Conservation (phyloP, 2,329 filamentous ascomycete genomes). For the Xylariaceae sp. region DNA sequence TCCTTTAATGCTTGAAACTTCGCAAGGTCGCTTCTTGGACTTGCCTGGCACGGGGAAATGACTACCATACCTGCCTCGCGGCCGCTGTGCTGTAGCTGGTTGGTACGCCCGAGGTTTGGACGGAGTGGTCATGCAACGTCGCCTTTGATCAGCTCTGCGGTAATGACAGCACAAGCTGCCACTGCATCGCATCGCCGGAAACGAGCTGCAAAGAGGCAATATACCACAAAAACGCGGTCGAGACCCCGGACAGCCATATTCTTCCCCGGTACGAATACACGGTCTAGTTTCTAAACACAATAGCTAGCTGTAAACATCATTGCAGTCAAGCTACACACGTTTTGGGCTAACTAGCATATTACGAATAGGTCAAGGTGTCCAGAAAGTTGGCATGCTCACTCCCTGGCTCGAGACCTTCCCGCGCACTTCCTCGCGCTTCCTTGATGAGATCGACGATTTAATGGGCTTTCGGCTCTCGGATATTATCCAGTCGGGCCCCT, state of each 20-base stretch:
- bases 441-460: slow-evolving; percentile 80
- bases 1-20: slow-evolving; percentile 17
- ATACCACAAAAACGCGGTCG: slow-evolving; percentile 27
- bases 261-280: slow-evolving; percentile 48
- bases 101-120: slow-evolving; percentile 8
- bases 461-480: slow-evolving; percentile 71
- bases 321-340: not conserved
- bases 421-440: slow-evolving; percentile 64
- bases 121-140: no score
- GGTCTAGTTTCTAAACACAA: no score
- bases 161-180: slow-evolving; percentile 13
- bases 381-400: slow-evolving; percentile 80
- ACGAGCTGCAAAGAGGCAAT: slow-evolving; percentile 9
- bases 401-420: slow-evolving; percentile 89
- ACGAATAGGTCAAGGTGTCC: slow-evolving; percentile 73
- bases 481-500: slow-evolving; percentile 77
- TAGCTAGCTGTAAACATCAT: not conserved
- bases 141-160: slow-evolving; percentile 3
- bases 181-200: not conserved
- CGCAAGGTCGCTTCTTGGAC: slow-evolving; percentile 18
- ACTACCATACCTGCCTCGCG: slow-evolving; percentile 14
- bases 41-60: slow-evolving; percentile 26
- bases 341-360: not conserved
- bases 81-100: slow-evolving; percentile 18
- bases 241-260: slow-evolving; percentile 54